Conservation (phyloP, 2,329 filamentous ascomycete genomes). For the Aspergillus brunneoviolaceus region DNA sequence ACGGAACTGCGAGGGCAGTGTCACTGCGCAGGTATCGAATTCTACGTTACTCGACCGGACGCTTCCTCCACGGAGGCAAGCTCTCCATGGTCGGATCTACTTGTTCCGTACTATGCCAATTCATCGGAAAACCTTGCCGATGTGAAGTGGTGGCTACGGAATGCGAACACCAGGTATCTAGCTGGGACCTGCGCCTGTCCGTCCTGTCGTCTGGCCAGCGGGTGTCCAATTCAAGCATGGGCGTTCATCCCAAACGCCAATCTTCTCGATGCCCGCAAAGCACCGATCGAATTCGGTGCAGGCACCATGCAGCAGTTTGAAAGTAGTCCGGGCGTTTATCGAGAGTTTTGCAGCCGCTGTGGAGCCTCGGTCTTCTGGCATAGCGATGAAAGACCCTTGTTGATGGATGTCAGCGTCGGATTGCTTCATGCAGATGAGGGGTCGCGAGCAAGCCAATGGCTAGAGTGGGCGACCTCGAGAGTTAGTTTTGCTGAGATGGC, state of each 20-base stretch:
- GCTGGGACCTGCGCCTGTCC: constrained; percentile 62
- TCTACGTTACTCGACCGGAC: constrained; percentile 59
- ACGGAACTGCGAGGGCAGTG: constrained; percentile 48
- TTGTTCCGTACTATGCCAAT: constrained; percentile 49
- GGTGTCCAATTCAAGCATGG: constrained; percentile 66
- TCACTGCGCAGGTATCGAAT: constrained; percentile 56
- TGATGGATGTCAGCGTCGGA: constrained; percentile 66
- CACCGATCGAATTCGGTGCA: constrained; percentile 35
- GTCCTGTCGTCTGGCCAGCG: constrained; percentile 60
- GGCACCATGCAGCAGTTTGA: constrained; percentile 54
- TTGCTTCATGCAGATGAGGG: constrained; percentile 54
- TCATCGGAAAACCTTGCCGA: constrained; percentile 47
- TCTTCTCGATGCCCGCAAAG: constrained; percentile 49
- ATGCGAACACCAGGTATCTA: constrained; percentile 52
- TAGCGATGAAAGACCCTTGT: constrained; percentile 50
- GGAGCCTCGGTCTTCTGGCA: constrained; percentile 67
- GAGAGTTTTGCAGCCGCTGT: constrained; percentile 63
- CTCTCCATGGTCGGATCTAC: constrained; percentile 56
- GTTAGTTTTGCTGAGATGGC: constrained; percentile 62
- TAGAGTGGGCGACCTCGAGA: constrained; percentile 61
- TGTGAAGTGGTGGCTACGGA: constrained; percentile 62
- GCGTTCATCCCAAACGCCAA: constrained; percentile 63
- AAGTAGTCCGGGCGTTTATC: constrained; percentile 54
- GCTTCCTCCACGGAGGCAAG: constrained; percentile 44
- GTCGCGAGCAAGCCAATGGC: constrained; percentile 57